Evolutionary conservation across 495 filamentous ascomycete genomes (phyloP), one percentile per base, ranked within the genome.

Genomic region (Daldinia decipiens): DNA sequence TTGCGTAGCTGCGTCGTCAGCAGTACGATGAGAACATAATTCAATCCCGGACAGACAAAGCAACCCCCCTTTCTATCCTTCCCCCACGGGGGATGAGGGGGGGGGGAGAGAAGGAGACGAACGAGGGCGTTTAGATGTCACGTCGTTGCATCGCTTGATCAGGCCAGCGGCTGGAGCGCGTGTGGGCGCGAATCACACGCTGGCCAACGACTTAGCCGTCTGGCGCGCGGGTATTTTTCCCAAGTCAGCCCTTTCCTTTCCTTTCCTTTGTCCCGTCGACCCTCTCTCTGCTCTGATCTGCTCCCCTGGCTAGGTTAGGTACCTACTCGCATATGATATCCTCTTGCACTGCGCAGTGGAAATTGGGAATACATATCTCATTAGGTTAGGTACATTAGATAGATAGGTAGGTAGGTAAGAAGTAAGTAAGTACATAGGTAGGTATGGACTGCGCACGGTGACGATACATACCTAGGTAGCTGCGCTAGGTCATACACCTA

Each of bases 161-260:
- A 59, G 31, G 21, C 17, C 19, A 68, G 70, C 70, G 70, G 70
- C 62, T 73, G 39, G 47, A 58, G 70, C 70, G 70, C 57, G 60
- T 73, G 70, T 73, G 65, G 67, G 70, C 68, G 71, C 75, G 68
- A 77, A 77, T 77, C 75, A 72, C 17, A 38, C 45, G 21, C 26
- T 24, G 43, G 21, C 62, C 39, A 32, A 55, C 52, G 52, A 19
- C 51, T 69, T 61, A 75, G 75, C 75, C 75, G 70, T 73, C 75
- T 77, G 68, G 73, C 75, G 75, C 75, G 75, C 75, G 75, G 73
- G 63, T 75, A 73, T 71, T 64, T 56, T 7, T 21, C 31, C 53
- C 17, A 21, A 38, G 5, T 56, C 50, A 13, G 17, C 27, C 24
- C 34, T 56, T 56, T n/a, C 31, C 3, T 21, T 21, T 21, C 17